Evolutionary conservation across 495 filamentous ascomycete genomes (phyloP).

Genomic region (Pseudoneurospora amorphoporcata): DNA sequence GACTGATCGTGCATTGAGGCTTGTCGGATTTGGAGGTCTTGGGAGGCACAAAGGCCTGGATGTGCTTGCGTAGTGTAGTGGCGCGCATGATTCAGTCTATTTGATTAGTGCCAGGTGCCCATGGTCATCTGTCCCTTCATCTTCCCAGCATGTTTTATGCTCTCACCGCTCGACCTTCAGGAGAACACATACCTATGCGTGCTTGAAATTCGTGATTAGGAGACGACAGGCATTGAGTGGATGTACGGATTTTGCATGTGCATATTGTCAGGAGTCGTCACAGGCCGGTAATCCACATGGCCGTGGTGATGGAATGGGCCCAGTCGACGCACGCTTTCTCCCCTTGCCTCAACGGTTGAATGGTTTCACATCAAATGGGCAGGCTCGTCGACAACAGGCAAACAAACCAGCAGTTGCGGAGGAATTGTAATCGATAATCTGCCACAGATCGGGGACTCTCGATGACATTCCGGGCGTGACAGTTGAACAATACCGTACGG

Average conservation of each 20-base stretch:
- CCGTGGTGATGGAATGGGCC: neutral
- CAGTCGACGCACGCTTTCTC: neutral
- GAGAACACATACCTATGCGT: neutral
- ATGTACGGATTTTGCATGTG: neutral
- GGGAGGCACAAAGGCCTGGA: neutral
- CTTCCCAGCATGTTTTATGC: neutral
- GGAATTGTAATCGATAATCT: neutral
- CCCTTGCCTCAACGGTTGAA: neutral
- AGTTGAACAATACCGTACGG: neutral
- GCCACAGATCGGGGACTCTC: neutral
- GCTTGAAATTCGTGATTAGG: neutral
- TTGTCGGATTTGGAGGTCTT: neutral
- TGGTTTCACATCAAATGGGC: neutral
- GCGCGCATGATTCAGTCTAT: neutral
- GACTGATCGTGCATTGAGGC: neutral
- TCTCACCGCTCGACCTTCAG: neutral
- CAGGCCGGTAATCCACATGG: neutral
- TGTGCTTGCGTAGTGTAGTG: neutral
- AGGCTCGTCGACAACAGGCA: neutral
- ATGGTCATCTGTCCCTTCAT: neutral
- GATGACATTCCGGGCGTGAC: neutral
- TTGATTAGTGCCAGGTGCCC: neutral
- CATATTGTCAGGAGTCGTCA: neutral
- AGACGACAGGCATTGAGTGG: neutral
- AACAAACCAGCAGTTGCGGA: neutral